A percentile compares a stretch with the other conserved stretches of the same genome.
phyloP scores from a whole-genome alignment of 1,139 yeast genomes.

The Torulaspora globosa region DNA sequence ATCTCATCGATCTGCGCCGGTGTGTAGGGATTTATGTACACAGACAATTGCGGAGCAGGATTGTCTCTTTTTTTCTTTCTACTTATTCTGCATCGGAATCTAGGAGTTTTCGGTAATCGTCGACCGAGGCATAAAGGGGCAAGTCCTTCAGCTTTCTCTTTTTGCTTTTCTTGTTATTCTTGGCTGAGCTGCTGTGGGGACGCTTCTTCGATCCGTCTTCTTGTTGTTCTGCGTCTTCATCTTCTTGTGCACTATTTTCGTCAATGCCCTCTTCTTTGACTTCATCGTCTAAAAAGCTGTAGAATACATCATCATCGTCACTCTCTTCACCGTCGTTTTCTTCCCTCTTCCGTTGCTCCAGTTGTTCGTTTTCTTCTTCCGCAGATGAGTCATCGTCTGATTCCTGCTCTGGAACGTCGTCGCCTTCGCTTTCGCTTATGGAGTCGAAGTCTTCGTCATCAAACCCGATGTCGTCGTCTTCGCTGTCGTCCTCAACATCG shows the following conservation, averaged over 20 bases:
- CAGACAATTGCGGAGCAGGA: no score
- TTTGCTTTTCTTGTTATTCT: conserved; percentile 44
- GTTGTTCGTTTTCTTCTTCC: conserved; percentile 16
- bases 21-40: no score
- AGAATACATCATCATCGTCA: conserved; percentile 26
- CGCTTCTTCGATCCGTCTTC: conserved; percentile 5
- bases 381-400: conserved; percentile 24
- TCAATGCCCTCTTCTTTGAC: conserved; percentile 19
- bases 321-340: conserved; percentile 21
- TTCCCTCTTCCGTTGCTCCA: no score
- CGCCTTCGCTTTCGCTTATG: conserved; percentile 32
- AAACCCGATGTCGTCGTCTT: conserved; percentile 40
- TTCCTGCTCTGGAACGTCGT: conserved; percentile 25
- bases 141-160: conserved; percentile 60
- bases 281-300: conserved; percentile 26
- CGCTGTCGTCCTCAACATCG: conserved; percentile 64
- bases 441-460: conserved; percentile 33
- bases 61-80: neutral
- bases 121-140: conserved; percentile 87
- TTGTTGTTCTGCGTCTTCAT: conserved; percentile 7
- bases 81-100: conserved; percentile 8
- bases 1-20: no score
- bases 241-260: conserved; percentile 32
- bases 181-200: conserved; percentile 24
- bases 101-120: conserved; percentile 58